Conservation (phyloP, 179 eudicot species). For the Silene coronaria region DNA sequence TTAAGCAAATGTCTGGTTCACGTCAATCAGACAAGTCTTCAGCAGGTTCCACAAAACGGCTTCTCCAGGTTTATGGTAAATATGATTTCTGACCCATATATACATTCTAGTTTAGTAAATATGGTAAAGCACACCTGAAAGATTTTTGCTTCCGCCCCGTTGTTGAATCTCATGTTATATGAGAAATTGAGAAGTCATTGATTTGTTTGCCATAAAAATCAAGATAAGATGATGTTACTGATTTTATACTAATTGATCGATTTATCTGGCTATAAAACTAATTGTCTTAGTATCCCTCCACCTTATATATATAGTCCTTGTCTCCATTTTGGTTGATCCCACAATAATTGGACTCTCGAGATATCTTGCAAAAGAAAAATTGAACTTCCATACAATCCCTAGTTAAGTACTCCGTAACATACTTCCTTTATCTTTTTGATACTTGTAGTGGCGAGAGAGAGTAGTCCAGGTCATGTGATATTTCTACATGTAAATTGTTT, state of each 20-base stretch:
- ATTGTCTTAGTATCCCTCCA: too few species aligned
- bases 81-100: not conserved
- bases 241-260: not conserved
- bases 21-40: conserved; percentile 61
- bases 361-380: too few species aligned
- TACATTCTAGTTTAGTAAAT: not conserved
- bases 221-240: not conserved
- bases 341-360: too few species aligned
- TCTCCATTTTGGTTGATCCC: too few species aligned
- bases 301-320: too few species aligned
- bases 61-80: conserved; percentile 89
- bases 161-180: not conserved
- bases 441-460: too few species aligned
- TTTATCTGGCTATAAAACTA: too few species aligned
- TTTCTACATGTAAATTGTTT: too few species aligned
- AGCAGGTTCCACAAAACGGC: conserved; percentile 37
- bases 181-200: not conserved
- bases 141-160: not conserved
- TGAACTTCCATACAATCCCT: too few species aligned
- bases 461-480: too few species aligned
- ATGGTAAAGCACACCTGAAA: not conserved
- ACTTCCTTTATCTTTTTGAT: too few species aligned
- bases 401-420: too few species aligned
- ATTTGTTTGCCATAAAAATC: not conserved
- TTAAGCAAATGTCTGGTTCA: conserved; percentile 56